phyloP scores from a whole-genome alignment of 495 filamentous ascomycete species.

The Daldinia grandis region DNA sequence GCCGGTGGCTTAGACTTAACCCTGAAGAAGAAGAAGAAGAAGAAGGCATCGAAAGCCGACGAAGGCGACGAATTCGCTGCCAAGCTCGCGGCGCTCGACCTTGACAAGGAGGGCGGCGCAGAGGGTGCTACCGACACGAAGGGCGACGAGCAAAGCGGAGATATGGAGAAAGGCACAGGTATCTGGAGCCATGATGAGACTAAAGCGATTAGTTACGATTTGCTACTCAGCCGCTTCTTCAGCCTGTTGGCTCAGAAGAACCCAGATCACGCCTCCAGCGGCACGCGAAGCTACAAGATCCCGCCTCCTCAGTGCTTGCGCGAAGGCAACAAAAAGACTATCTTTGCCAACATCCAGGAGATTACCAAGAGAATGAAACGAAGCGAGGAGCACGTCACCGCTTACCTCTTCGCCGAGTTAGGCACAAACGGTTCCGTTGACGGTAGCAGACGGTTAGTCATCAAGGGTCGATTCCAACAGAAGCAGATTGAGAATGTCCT shows the following conservation, averaged over 20 bases:
- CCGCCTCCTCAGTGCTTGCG: conserved; percentile 98
- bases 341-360: conserved; percentile 96
- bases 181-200: conserved; percentile 88
- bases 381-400: conserved; percentile 94
- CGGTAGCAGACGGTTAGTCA: conserved; percentile 90
- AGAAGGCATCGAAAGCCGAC: conserved; percentile 75
- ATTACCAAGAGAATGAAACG: conserved; percentile 92
- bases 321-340: conserved; percentile 99
- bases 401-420: conserved; percentile 97
- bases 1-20: conserved; percentile 74
- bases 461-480: conserved; percentile 98
- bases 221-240: conserved; percentile 90
- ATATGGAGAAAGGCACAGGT: conserved; percentile 89
- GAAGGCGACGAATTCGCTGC: conserved; percentile 66
- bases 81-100: conserved; percentile 74
- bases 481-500: conserved; percentile 97
- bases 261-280: conserved; percentile 88
- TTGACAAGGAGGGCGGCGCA: conserved; percentile 81
- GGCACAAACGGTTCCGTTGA: conserved; percentile 95
- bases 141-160: conserved; percentile 66
- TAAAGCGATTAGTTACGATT: conserved; percentile 79
- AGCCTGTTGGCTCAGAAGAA: conserved; percentile 89
- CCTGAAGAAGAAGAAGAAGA: conserved; percentile 97
- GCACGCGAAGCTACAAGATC: conserved; percentile 96
- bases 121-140: conserved; percentile 59